phyloP scores from a whole-genome alignment of 2,329 filamentous ascomycete species.

The Ascochyta rabiei region DNA sequence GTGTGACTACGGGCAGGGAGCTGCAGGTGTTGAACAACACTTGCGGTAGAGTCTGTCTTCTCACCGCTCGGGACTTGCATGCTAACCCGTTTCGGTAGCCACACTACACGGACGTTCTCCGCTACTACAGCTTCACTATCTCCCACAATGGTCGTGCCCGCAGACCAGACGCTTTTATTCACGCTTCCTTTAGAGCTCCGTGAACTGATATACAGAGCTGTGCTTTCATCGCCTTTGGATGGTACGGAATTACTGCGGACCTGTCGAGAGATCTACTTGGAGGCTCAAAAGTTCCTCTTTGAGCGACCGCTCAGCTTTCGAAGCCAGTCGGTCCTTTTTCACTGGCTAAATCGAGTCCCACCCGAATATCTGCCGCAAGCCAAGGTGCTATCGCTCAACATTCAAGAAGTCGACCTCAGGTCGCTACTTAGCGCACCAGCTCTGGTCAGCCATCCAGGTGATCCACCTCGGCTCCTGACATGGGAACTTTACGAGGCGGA shows the following conservation, averaged over 20 bases:
- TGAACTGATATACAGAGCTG: slow-evolving; percentile 36
- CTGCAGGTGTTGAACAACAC: neutral
- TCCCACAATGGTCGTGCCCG: neutral
- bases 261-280: slow-evolving; percentile 35
- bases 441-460: slow-evolving; percentile 1
- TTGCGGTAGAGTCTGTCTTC: neutral
- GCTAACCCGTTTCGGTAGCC: slow-evolving; percentile 4
- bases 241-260: slow-evolving; percentile 30
- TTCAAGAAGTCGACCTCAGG: slow-evolving; percentile 40
- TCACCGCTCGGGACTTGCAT: neutral
- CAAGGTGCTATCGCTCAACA: slow-evolving; percentile 25
- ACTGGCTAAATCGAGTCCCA: slow-evolving; percentile 31
- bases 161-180: slow-evolving; percentile 17
- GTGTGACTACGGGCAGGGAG: neutral
- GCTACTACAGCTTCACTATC: neutral
- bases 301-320: slow-evolving; percentile 35
- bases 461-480: slow-evolving; percentile 21
- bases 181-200: slow-evolving; percentile 40
- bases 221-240: slow-evolving; percentile 24
- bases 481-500: slow-evolving; percentile 38
- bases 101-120: neutral
- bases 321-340: slow-evolving; percentile 26
- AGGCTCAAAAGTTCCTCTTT: slow-evolving; percentile 40
- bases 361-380: slow-evolving; percentile 24
- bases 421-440: slow-evolving; percentile 22